Evolutionary conservation across 225 moss, liverwort and hornwort species (phyloP), one percentile per base, ranked within the genome.

Genomic region (Anthoceros angustus): DNA sequence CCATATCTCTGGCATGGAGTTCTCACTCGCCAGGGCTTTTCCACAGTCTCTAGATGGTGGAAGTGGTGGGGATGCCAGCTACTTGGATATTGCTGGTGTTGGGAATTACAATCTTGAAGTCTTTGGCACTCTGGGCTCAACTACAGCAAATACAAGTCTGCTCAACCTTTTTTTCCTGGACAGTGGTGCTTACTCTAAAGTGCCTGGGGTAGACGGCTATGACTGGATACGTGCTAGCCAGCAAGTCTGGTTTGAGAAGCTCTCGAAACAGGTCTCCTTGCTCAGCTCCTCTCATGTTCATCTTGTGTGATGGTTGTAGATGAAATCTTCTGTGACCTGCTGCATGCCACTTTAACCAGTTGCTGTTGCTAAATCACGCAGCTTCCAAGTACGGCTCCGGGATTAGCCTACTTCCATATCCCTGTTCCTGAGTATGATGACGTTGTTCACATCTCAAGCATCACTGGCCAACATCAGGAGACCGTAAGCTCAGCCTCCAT

Each of bases 221-320:
- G 95, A 89, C 39, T 98, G 91, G 91, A 85, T 98, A 69, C 80
- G 91, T 73, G 75, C 73, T 66, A 98, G 88, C 76, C 95, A 98
- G 77, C 69, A 88, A 74, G 68, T 77, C 14, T 98, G 95, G 95
- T 98, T 98, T 63, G 79, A 79, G 67, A 79, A 78, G 49, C 86
- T 91, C 45, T 86, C 87, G 40, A 72, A 76, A 67, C 73, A 74
- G 88, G 95, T 91, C 70, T 72, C 63, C 62, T 62, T 18, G 67
- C 48, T 38, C 39, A n/a, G 15, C 32, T 25, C 61, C 49, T 63
- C 43, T 38, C 48, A 24, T 61, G 25, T 73, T 18, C 32, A 41
- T 43, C 66, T 41, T 43, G 68, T 62, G 64, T 49, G 42, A 42
- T 21, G 21, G 21, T 42, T 6, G 25, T 18, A 43, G 23, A 46